Percentiles rank a stretch among this genome's conserved stretches.
Evolutionary conservation across 2,329 filamentous ascomycete species (phyloP).

Genomic region (Hymenoscyphus salicellus): DNA sequence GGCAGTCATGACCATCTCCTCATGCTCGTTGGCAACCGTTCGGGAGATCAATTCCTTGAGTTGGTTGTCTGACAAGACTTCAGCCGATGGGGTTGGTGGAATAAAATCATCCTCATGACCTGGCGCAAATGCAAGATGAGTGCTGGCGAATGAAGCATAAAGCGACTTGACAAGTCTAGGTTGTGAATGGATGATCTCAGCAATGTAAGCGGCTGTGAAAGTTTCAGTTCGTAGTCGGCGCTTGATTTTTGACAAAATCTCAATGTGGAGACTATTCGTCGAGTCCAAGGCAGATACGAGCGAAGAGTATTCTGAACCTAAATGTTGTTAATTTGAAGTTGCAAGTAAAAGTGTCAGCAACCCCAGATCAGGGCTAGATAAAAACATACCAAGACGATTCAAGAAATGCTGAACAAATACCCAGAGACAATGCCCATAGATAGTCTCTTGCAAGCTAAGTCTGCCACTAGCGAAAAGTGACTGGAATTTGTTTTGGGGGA

Average conservation of each 20-base stretch:
- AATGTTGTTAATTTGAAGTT: constrained; percentile 6
- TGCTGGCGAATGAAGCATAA: constrained; percentile 87
- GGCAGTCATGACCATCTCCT: constrained; percentile 95
- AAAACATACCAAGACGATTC: constrained; percentile 72
- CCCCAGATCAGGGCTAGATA: too few species aligned
- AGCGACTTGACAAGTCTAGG: constrained; percentile 81
- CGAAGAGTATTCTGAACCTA: constrained; percentile 79
- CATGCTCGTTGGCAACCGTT: constrained; percentile 87
- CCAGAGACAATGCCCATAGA: constrained; percentile 96
- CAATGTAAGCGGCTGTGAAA: constrained; percentile 96
- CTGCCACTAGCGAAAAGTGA: constrained; percentile 79
- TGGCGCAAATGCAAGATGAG: constrained; percentile 63
- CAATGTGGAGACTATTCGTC: constrained; percentile 79
- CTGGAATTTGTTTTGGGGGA: constrained; percentile 96
- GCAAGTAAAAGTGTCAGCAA: background rate
- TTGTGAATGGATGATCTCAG: constrained; percentile 92
- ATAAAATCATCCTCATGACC: constrained; percentile 53
- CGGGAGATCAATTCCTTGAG: constrained; percentile 75
- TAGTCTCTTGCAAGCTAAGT: constrained; percentile 90
- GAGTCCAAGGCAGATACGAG: constrained; percentile 76
- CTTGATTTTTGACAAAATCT: constrained; percentile 87
- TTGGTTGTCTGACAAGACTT: constrained; percentile 72
- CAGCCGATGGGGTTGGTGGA: constrained; percentile 54
- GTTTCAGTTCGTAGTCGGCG: constrained; percentile 92
- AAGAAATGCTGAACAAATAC: constrained; percentile 98